Percentiles rank a stretch among this genome's conserved stretches.
Conservation (phyloP, 2,329 filamentous ascomycete species). For the Pezicula radicicola region DNA sequence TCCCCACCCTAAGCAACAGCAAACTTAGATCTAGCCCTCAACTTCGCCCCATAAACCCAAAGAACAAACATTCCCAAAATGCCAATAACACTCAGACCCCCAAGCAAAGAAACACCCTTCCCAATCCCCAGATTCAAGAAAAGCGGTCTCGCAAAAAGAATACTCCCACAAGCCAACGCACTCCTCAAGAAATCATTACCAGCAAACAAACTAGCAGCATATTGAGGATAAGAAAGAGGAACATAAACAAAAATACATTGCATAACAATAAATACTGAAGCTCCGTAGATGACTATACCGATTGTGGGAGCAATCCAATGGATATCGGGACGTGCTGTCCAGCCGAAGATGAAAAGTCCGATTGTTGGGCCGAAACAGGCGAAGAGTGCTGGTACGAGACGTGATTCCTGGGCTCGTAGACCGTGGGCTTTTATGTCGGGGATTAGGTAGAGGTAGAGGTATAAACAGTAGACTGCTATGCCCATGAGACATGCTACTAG, state of each 20-base stretch:
- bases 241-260: constrained; percentile 61
- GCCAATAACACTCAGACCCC: constrained; percentile 48
- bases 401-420: constrained; percentile 49
- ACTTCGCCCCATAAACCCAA: constrained; percentile 19
- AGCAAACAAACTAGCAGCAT: constrained; percentile 57
- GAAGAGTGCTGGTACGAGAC: constrained; percentile 52
- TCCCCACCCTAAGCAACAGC: constrained; percentile 9
- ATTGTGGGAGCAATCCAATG: constrained; percentile 56
- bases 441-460: constrained; percentile 49
- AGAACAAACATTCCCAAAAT: constrained; percentile 50
- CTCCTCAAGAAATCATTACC: constrained; percentile 58
- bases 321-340: constrained; percentile 47
- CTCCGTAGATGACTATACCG: constrained; percentile 54
- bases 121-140: constrained; percentile 58
- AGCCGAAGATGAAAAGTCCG: constrained; percentile 60
- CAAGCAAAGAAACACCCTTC: constrained; percentile 54
- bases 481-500: constrained; percentile 54
- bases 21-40: constrained; percentile 25
- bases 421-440: constrained; percentile 46
- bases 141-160: constrained; percentile 58
- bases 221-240: constrained; percentile 51
- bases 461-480: constrained; percentile 44
- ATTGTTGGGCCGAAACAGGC: constrained; percentile 51
- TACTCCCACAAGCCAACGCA: constrained; percentile 55
- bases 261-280: constrained; percentile 50